Evolutionary conservation across 169 alveolate genomes (phyloP).

Genomic region (Hepatocystis sp.): DNA sequence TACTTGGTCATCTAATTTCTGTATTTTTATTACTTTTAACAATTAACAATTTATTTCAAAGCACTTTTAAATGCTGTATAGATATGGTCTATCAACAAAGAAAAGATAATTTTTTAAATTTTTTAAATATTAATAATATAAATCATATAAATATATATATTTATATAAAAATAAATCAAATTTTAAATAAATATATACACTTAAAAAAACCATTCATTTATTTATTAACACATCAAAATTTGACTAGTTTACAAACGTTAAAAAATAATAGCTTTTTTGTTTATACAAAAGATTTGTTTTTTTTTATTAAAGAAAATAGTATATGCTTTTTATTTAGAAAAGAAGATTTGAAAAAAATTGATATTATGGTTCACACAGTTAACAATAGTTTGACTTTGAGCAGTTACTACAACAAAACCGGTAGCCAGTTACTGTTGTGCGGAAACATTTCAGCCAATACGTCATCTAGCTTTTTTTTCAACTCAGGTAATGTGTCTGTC

Average conservation of each 20-base stretch:
- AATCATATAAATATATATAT: conserved; percentile 34
- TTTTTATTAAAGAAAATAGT: conserved; percentile 43
- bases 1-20: conserved; percentile 43
- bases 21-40: conserved; percentile 23
- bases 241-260: background rate
- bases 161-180: conserved; percentile 40
- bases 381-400: conserved; percentile 28
- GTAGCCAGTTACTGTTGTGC: background rate
- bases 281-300: conserved; percentile 46
- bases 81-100: conserved; percentile 34
- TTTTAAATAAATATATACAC: conserved; percentile 20
- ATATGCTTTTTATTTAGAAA: conserved; percentile 25
- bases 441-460: too few relatives aligned
- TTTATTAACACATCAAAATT: conserved; percentile 42
- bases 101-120: conserved; percentile 15
- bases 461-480: conserved; percentile 1
- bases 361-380: conserved; percentile 23
- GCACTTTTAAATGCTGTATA: conserved; percentile 2
- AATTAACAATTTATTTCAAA: conserved; percentile 17
- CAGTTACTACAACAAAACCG: conserved; percentile 9
- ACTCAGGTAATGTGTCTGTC: conserved; percentile 17
- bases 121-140: conserved; percentile 14
- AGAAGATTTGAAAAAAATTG: conserved; percentile 36
- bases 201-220: conserved; percentile 43
- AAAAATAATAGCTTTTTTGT: conserved; percentile 49